These are phyloP conservation scores for Nyssa sinensis DNA, from an alignment of 148 eudicot genomes.

Conservation along the genomic window DNA sequence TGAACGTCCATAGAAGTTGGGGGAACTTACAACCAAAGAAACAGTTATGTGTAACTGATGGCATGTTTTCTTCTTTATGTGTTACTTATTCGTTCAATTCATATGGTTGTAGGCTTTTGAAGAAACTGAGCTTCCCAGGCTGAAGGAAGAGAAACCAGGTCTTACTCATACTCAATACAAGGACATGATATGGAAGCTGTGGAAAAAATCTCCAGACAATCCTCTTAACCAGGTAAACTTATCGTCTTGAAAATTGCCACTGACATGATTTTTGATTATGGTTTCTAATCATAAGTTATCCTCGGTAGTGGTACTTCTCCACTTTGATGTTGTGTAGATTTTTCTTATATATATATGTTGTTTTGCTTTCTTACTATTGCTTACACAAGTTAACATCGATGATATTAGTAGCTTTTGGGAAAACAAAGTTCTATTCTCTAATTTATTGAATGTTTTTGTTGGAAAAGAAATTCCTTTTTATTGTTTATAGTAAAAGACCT, in stretches of 20 bases:
- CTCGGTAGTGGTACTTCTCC: no score
- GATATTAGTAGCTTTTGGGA: no score
- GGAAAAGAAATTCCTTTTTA: no score
- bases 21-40: no score
- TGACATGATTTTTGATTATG: not conserved
- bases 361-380: not conserved
- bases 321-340: not conserved
- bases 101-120: slow-evolving; percentile 66
- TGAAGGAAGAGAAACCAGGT: slow-evolving; percentile 95
- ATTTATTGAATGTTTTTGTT: no score
- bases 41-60: no score
- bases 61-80: slow-evolving; percentile 1
- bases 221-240: slow-evolving; percentile 83
- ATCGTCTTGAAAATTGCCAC: not conserved
- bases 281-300: not conserved
- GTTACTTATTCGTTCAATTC: slow-evolving; percentile 8
- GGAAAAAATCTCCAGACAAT: slow-evolving; percentile 99
- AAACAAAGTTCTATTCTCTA: no score
- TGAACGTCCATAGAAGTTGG: not conserved
- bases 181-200: slow-evolving; percentile 92
- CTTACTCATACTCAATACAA: slow-evolving; percentile 95
- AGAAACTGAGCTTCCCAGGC: slow-evolving; percentile 88
- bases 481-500: no score
- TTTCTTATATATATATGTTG: not conserved
- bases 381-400: no score